Conservation (phyloP, 2,329 filamentous ascomycete species). For the Chrysosporium queenslandicum region DNA sequence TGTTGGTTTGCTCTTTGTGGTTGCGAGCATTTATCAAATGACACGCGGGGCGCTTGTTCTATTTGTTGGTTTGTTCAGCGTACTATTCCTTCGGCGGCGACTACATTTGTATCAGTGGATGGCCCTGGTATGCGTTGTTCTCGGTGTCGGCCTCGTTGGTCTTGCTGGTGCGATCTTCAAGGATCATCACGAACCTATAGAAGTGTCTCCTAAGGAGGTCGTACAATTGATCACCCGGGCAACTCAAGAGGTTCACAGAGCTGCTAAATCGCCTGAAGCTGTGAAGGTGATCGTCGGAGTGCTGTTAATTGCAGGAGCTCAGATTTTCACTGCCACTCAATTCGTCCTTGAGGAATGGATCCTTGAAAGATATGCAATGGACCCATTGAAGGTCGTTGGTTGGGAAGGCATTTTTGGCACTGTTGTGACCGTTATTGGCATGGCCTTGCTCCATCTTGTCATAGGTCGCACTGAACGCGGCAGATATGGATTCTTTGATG, state of each 20-base stretch:
- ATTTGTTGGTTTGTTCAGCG: constrained; percentile 92
- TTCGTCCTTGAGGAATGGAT: constrained; percentile 96
- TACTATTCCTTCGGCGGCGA: constrained; percentile 72
- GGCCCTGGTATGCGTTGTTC: constrained; percentile 73
- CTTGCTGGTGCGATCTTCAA: constrained; percentile 75
- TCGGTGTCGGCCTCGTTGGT: constrained; percentile 81
- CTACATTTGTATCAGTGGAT: constrained; percentile 87
- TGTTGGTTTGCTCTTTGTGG: constrained; percentile 83
- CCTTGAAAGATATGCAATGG: constrained; percentile 65
- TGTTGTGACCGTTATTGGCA: constrained; percentile 62
- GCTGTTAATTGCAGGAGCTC: constrained; percentile 79
- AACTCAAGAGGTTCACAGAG: constrained; percentile 34
- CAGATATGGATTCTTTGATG: constrained; percentile 77
- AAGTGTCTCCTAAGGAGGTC: constrained; percentile 20
- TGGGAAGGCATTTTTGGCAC: constrained; percentile 97
- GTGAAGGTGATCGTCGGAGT: constrained; percentile 70
- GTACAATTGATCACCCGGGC: constrained; percentile 29
- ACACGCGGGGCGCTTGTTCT: constrained; percentile 87
- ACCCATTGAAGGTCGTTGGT: constrained; percentile 82
- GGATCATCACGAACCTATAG: constrained; percentile 42
- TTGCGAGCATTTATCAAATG: constrained; percentile 97
- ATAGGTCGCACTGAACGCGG: constrained; percentile 68
- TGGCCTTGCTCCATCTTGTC: constrained; percentile 67
- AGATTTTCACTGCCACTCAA: constrained; percentile 93
- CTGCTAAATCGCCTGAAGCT: constrained; percentile 45